These are phyloP conservation scores for Penicillium sp. DNA, from an alignment of 2,329 filamentous ascomycete species.

Conservation along the genomic window DNA sequence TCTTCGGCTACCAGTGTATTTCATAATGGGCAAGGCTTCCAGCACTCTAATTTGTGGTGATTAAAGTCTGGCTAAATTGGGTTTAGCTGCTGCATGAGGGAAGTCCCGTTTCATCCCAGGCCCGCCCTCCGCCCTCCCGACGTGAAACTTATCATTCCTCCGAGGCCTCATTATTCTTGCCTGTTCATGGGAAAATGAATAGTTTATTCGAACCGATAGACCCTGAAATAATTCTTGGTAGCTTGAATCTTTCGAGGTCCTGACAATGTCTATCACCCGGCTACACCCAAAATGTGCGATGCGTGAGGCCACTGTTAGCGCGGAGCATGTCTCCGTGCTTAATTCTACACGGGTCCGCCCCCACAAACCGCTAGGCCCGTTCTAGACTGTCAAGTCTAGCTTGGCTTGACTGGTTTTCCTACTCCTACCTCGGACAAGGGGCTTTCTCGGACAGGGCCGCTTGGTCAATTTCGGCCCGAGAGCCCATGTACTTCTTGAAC, in stretches of 20 bases:
- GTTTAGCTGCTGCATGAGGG: not conserved
- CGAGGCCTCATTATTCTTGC: not conserved
- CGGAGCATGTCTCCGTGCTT: slow-evolving; percentile 31
- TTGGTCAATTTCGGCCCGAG: slow-evolving; percentile 15
- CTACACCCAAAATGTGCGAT: not conserved
- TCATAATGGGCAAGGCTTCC: not conserved
- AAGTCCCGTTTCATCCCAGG: not conserved
- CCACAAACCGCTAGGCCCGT: slow-evolving; percentile 27
- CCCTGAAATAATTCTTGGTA: not conserved
- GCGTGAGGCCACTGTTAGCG: slow-evolving; percentile 9
- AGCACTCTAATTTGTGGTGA: not conserved
- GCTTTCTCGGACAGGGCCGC: slow-evolving; percentile 3
- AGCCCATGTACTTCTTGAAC: not conserved
- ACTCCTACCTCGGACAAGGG: not conserved
- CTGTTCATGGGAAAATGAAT: not conserved
- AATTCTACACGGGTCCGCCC: slow-evolving; percentile 29
- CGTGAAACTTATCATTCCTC: not conserved
- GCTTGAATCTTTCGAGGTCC: too few species aligned
- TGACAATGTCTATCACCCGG: not conserved
- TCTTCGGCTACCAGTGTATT: not conserved
- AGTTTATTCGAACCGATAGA: not conserved
- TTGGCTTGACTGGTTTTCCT: slow-evolving; percentile 7
- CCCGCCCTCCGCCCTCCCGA: not conserved
- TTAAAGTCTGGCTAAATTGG: not conserved
- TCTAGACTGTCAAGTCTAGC: slow-evolving; percentile 2